These are phyloP conservation scores for Paraglomus brasilianum DNA, from an alignment of 192 early-diverging fungal species.

Conservation along the genomic window DNA sequence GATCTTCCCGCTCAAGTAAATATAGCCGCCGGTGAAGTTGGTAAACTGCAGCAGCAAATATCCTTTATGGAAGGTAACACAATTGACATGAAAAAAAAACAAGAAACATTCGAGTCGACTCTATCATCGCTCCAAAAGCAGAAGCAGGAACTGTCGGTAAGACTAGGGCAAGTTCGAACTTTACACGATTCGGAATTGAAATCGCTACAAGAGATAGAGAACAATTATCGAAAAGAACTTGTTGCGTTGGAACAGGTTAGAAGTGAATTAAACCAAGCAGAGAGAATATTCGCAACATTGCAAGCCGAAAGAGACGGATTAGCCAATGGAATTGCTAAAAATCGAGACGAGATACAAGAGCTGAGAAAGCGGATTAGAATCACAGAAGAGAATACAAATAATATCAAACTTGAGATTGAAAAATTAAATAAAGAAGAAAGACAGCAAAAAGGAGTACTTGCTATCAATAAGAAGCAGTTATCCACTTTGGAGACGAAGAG, in stretches of 20 bases:
- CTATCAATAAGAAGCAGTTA: slow-evolving; percentile 65
- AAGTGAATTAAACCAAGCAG: slow-evolving; percentile 51
- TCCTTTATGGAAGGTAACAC: slow-evolving; percentile 49
- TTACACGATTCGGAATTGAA: slow-evolving; percentile 61
- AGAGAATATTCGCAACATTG: slow-evolving; percentile 44
- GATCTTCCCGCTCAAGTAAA: slow-evolving; percentile 49
- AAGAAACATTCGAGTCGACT: slow-evolving; percentile 55
- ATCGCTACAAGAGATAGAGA: slow-evolving; percentile 55
- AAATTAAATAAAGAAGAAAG: slow-evolving; percentile 56
- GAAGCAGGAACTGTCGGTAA: slow-evolving; percentile 62
- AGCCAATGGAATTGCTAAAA: slow-evolving; percentile 41
- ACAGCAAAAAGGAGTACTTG: slow-evolving; percentile 58
- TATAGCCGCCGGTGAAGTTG: slow-evolving; percentile 60
- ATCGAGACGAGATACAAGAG: slow-evolving; percentile 48
- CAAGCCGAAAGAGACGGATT: slow-evolving; percentile 52
- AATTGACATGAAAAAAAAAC: slow-evolving; percentile 55
- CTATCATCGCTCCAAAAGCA: slow-evolving; percentile 55
- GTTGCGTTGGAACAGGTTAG: slow-evolving; percentile 44
- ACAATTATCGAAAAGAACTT: slow-evolving; percentile 46
- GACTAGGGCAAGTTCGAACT: slow-evolving; percentile 54
- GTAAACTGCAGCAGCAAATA: slow-evolving; percentile 59
- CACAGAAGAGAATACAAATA: slow-evolving; percentile 56
- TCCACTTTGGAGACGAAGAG: slow-evolving; percentile 60
- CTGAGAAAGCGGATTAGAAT: slow-evolving; percentile 46
- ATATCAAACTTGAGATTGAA: slow-evolving; percentile 53